Evolutionary conservation across 2,329 filamentous ascomycete genomes (phyloP), one percentile per base, ranked within the genome.

Genomic region (Colletotrichum nymphaeae): DNA sequence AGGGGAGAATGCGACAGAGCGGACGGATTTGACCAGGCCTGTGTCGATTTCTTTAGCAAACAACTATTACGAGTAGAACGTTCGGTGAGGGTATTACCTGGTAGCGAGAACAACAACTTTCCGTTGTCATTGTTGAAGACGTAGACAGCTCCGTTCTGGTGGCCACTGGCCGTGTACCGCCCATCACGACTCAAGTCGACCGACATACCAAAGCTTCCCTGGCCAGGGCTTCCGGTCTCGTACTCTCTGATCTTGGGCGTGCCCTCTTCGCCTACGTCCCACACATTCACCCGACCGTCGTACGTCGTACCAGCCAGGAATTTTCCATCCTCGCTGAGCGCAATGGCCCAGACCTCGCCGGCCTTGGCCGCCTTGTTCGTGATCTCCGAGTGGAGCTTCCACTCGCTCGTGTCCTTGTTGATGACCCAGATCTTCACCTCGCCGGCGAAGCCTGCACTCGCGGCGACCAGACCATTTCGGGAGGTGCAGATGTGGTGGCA

Each of bases 101-200:
- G 92, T 28, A 99, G 86, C 8, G 95, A 97, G 83, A 98, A 96
- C 14, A 94, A 87, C 77, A 99, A 90, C 67, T 94, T 91, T 4
- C 94, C 94, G 0, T 93, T 95, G 77, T 95, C 93, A 79, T 98
- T 98, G 86, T 95, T 95, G 88, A 98, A 99, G 74, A 99, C 91
- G 84, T 98, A 98, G 75, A 98, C 90, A 14, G 92, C 92, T 19
- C 97, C 97, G 78, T 94, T 98, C 81, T 98, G 94, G 83, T 99
- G 96, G 0, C 97, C 97, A 65, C 93, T 97, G 4, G 95, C 96
- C 35, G 95, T 97, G 82, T 95, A 93, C 75, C 90, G 92, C 66
- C 95, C 96, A 81, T 99, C 93, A 24, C 86, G 83, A 77, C 90
- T 92, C 81, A 98, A 84, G 81, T 97, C 95, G 74, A 99, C 92